Percentiles rank a stretch among this genome's conserved stretches.
phyloP scores from a whole-genome alignment of 805 yeast species.

The Saccharomycopsis malanga region DNA sequence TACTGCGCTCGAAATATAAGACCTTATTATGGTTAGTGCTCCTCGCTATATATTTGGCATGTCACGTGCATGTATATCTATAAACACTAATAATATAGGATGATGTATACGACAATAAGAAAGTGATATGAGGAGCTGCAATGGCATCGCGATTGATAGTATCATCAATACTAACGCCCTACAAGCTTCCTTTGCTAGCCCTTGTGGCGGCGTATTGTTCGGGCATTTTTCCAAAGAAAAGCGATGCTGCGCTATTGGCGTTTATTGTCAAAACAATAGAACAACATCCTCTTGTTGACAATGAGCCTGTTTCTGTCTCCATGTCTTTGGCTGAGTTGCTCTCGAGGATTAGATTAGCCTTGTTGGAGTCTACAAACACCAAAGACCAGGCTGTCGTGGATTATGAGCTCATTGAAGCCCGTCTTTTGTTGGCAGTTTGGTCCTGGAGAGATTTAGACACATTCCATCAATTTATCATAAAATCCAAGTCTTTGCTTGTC shows the following conservation, averaged over 20 bases:
- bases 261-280: slow-evolving; percentile 39
- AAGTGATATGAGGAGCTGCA: too few species aligned
- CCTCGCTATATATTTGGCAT: too few species aligned
- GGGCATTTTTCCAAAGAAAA: slow-evolving; percentile 33
- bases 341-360: slow-evolving; percentile 23
- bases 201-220: slow-evolving; percentile 42
- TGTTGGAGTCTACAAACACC: slow-evolving; percentile 15
- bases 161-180: slow-evolving; percentile 43
- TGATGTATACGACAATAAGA: too few species aligned
- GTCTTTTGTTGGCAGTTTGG: slow-evolving; percentile 38
- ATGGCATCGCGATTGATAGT: slow-evolving; percentile 21
- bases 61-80: too few species aligned
- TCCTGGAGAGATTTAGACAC: slow-evolving; percentile 41
- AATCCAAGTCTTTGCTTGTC: slow-evolving; percentile 29
- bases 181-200: slow-evolving; percentile 44
- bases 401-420: background rate
- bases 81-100: too few species aligned
- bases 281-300: slow-evolving; percentile 27
- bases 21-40: too few species aligned
- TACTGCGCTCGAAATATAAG: too few species aligned
- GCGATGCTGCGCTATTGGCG: slow-evolving; percentile 35
- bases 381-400: slow-evolving; percentile 1
- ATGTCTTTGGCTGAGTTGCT: slow-evolving; percentile 32
- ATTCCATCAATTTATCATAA: slow-evolving; percentile 34
- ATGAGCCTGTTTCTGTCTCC: slow-evolving; percentile 25